These are phyloP conservation scores for Nicotiana otophora DNA, from an alignment of 257 asterid genomes.

Conservation along the genomic window DNA sequence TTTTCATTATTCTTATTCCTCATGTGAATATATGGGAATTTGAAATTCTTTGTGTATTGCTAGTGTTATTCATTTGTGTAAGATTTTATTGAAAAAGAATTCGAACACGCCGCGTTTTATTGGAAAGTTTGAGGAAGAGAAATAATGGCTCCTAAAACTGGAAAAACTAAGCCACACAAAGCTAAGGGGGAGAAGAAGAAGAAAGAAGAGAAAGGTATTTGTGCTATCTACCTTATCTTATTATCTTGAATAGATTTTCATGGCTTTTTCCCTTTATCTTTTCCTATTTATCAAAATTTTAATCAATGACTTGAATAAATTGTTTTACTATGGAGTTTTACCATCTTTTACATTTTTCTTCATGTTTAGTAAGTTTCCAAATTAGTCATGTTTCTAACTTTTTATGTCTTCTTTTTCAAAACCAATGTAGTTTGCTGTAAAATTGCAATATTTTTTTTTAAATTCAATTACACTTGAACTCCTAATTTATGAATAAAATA, in stretches of 20 bases:
- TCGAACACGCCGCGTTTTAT: too few relatives aligned
- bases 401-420: background rate
- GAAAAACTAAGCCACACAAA: slow-evolving; percentile 68
- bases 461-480: background rate
- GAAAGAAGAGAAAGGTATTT: slow-evolving; percentile 80
- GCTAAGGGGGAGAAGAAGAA: slow-evolving; percentile 82
- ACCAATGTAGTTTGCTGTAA: background rate
- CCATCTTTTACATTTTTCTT: too few relatives aligned
- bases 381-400: background rate
- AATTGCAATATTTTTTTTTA: too few relatives aligned
- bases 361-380: background rate
- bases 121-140: background rate
- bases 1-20: background rate
- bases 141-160: slow-evolving; percentile 72
- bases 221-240: background rate
- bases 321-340: too few relatives aligned
- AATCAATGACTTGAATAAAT: background rate
- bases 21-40: slow-evolving; percentile 16
- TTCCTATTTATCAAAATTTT: background rate
- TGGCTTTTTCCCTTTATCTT: background rate
- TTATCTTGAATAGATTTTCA: background rate
- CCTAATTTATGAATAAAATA: background rate
- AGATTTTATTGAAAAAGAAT: background rate
- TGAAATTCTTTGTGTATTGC: background rate
- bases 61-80: background rate